Percentiles rank a stretch among this genome's conserved stretches.
These are phyloP conservation scores for Handroanthus guayacan DNA, from an alignment of 257 asterid genomes.

Conservation along the genomic window DNA sequence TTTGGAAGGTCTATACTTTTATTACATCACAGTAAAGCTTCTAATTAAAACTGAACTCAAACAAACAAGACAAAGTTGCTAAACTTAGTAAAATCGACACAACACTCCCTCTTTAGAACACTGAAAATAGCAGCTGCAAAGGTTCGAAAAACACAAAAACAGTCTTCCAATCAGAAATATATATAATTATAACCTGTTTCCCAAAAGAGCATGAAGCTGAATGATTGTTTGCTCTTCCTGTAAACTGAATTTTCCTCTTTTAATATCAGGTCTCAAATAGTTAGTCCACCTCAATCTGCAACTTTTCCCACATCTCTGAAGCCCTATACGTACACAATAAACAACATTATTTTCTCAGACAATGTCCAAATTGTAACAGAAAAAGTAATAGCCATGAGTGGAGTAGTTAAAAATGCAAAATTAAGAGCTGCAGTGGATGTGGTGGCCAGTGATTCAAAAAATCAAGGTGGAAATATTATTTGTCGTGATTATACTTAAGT, in stretches of 20 bases:
- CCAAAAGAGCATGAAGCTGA: slow-evolving; percentile 96
- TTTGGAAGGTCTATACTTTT: too few species aligned
- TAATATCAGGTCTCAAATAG: slow-evolving; percentile 88
- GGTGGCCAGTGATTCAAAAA: too few species aligned
- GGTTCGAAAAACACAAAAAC: not conserved
- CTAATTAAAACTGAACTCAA: not conserved
- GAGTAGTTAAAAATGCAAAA: too few species aligned
- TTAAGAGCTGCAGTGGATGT: too few species aligned
- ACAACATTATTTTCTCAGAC: not conserved
- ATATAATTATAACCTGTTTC: slow-evolving; percentile 64
- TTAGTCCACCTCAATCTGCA: slow-evolving; percentile 93
- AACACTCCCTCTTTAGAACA: too few species aligned
- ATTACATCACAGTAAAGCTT: not conserved
- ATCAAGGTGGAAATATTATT: too few species aligned
- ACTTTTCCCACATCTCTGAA: slow-evolving; percentile 92
- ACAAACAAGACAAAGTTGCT: not conserved
- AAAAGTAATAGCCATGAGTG: too few species aligned
- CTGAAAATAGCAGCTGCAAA: not conserved
- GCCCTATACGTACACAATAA: slow-evolving; percentile 49
- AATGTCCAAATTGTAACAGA: too few species aligned
- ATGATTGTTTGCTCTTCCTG: slow-evolving; percentile 96
- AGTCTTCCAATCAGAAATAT: not conserved
- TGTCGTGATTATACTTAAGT: too few species aligned
- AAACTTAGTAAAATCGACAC: not conserved
- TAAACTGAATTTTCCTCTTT: slow-evolving; percentile 87